A percentile compares a stretch with the other conserved stretches of the same genome.
Evolutionary conservation across 352 stramenopile species (phyloP).

Genomic region (Globisporangium echinulatum): DNA sequence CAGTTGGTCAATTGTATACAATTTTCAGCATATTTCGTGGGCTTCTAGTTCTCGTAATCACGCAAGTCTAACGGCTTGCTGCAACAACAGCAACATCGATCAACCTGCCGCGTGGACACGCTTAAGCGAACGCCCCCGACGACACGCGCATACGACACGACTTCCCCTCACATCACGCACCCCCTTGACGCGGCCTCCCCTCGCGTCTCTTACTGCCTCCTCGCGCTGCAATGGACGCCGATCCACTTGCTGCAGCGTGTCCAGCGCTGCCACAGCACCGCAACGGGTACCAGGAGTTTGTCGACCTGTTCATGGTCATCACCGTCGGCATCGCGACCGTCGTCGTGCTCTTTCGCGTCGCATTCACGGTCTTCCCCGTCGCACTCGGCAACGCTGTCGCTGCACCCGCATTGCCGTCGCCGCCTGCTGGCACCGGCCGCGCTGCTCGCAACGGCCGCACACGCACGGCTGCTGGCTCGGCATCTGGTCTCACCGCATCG

Average conservation of each 20-base stretch:
- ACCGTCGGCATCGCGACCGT: slow-evolving; percentile 54
- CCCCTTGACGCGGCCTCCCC: too few relatives aligned
- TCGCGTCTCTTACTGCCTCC: too few relatives aligned
- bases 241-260: neutral
- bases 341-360: slow-evolving; percentile 57
- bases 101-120: too few relatives aligned
- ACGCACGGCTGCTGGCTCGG: neutral
- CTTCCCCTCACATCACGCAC: too few relatives aligned
- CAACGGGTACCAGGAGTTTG: slow-evolving; percentile 28
- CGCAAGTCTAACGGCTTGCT: too few relatives aligned
- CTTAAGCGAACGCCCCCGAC: too few relatives aligned
- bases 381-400: neutral
- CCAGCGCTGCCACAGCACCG: neutral
- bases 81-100: too few relatives aligned
- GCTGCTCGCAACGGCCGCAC: slow-evolving; percentile 5
- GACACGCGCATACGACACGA: too few relatives aligned
- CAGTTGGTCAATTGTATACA: too few relatives aligned
- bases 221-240: too few relatives aligned
- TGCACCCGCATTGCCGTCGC: neutral
- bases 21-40: too few relatives aligned
- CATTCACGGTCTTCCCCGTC: slow-evolving; percentile 44
- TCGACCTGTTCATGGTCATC: slow-evolving; percentile 63
- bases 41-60: too few relatives aligned
- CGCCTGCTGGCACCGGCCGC: neutral
- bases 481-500: neutral